Base-by-base conservation (phyloP, 2,329 filamentous ascomycete species). In the Claviceps maximensis region DNA sequence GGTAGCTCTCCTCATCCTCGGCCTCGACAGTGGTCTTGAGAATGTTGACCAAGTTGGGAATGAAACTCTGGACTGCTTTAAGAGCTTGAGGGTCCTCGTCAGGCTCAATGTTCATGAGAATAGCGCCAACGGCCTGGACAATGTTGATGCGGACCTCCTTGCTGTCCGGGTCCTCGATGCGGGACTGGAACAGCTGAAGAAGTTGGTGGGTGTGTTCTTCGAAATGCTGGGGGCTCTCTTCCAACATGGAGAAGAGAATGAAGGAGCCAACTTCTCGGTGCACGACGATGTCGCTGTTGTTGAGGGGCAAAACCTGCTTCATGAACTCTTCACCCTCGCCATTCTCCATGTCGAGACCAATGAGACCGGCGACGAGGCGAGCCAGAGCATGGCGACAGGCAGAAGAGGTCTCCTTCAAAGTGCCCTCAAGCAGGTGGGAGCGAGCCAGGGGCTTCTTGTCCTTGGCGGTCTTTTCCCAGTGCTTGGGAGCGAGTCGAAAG, bases 131-230 rank as follows among this genome's bases (percentile, higher is more conserved):
- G 56, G 89, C 89, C 64, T 95, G 81, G 71, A 96, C 84, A 33
- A 93, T 94, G 76, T 96, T 97, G 73, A 95, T 83, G 62, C 90
- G 85, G 54, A 98, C 93, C 67, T 96, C 89, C 57, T 86, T 80
- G 68, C 89, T 96, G 70, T 94, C 84, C 1, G 87, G 83, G 65
- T 97, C 93, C 63, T 86, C 83, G 63, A 98, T 93, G 48, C 90
- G 94, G 68, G 84, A 84, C 69, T 77, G 76, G 73, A 97, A 95
- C 27, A 97, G 77, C 62, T 79, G 77, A 63, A 97, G 88, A 55
- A 97, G 80, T 65, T 87, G 83, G 55, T 77, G 71, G 61, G 89
- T 81, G 70, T 93, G 87, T 63, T 90, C 86, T 62, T 82, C 81
- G 70, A 96, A 95, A 60, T 84, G 79, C 59, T 89, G 84, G 21